Conservation (phyloP, 2,329 filamentous ascomycete species). For the Neobulgaria alba region DNA sequence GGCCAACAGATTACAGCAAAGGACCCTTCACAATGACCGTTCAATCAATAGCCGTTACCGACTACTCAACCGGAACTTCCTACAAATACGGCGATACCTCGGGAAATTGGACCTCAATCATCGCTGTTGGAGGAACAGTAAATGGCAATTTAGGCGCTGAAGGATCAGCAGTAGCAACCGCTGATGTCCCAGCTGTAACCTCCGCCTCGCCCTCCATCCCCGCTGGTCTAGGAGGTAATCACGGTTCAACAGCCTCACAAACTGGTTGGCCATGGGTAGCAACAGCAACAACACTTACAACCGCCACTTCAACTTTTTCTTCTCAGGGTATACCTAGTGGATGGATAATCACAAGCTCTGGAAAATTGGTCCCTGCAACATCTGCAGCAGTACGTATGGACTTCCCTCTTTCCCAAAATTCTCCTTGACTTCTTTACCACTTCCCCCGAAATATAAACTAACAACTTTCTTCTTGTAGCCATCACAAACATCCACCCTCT, state of each 20-base stretch:
- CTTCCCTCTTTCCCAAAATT: conserved; percentile 20
- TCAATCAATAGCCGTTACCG: conserved; percentile 64
- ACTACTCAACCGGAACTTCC: conserved; percentile 85
- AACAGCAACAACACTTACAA: conserved; percentile 40
- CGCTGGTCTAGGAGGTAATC: conserved; percentile 54
- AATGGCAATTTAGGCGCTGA: conserved; percentile 49
- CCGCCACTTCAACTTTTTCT: conserved; percentile 33
- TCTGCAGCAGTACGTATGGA: conserved; percentile 58
- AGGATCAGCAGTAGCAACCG: conserved; percentile 36
- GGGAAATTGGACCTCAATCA: conserved; percentile 75
- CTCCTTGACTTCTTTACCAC: conserved; percentile 21
- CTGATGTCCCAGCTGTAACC: conserved; percentile 55
- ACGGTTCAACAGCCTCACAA: conserved; percentile 44
- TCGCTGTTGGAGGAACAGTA: conserved; percentile 68
- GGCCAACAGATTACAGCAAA: conserved; percentile 71
- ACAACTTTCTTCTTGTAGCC: conserved; percentile 17
- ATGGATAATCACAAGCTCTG: conserved; percentile 70
- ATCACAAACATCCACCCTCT: conserved; percentile 42
- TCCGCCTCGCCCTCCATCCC: conserved; percentile 58
- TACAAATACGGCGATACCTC: conserved; percentile 75
- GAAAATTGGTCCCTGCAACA: conserved; percentile 69
- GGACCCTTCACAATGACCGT: conserved; percentile 86
- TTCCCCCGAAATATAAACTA: background rate
- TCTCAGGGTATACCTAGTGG: conserved; percentile 59
- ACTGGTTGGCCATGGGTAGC: conserved; percentile 63